These are phyloP conservation scores for Neurospora crassa DNA, from an alignment of 2,329 filamentous ascomycete species.

Conservation along the genomic window DNA sequence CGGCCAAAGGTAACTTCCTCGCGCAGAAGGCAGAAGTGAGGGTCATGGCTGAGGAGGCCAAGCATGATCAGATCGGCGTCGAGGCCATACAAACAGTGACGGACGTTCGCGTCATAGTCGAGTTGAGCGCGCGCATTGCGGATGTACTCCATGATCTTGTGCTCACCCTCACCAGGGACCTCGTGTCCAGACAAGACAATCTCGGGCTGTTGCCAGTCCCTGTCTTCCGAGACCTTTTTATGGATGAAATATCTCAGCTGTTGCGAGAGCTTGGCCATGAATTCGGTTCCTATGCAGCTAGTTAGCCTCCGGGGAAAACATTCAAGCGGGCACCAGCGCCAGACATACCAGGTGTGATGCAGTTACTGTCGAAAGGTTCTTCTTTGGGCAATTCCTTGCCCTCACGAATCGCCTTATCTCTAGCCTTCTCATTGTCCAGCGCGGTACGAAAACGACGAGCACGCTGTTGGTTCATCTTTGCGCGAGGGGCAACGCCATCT, in stretches of 20 bases:
- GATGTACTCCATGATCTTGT: conserved; percentile 99
- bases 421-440: conserved; percentile 77
- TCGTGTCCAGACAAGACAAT: conserved; percentile 96
- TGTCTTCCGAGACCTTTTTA: conserved; percentile 96
- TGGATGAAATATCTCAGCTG: conserved; percentile 98
- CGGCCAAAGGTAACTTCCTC: conserved; percentile 98
- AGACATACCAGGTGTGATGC: conserved; percentile 73
- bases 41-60: conserved; percentile 91
- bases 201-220: conserved; percentile 95
- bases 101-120: conserved; percentile 83
- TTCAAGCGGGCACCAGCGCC: no score
- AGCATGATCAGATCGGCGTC: conserved; percentile 99
- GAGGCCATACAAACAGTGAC: conserved; percentile 93
- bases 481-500: conserved; percentile 91
- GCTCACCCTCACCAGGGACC: conserved; percentile 94
- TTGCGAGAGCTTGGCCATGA: conserved; percentile 91
- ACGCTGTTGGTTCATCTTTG: conserved; percentile 99
- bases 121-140: conserved; percentile 93
- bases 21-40: conserved; percentile 92
- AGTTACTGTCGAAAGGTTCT: conserved; percentile 96
- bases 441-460: conserved; percentile 91
- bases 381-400: conserved; percentile 92
- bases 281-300: conserved; percentile 55
- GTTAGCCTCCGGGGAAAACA: conserved; percentile 3
- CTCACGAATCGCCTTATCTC: conserved; percentile 83